Conservation (phyloP, 768 basidiomycete species). For the Kwoniella sp. region DNA sequence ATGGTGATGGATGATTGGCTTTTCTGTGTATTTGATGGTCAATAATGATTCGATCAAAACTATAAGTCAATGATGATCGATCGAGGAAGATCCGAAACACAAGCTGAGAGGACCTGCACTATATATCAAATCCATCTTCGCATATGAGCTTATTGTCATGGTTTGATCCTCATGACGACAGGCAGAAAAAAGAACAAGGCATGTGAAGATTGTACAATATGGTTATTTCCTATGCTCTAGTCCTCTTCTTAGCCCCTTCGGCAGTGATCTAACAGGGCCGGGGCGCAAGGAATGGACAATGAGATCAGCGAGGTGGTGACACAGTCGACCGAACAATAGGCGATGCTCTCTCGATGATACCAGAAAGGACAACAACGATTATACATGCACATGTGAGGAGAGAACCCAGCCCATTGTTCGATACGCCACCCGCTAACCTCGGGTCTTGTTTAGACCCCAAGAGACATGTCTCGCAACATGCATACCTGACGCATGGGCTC, state of each 20-base stretch:
- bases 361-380: neutral
- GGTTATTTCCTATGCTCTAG: neutral
- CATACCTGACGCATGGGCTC: neutral
- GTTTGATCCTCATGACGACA: neutral
- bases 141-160: neutral
- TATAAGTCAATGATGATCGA: neutral
- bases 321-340: neutral
- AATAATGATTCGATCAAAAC: neutral
- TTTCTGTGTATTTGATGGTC: neutral
- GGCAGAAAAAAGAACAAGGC: too few species aligned
- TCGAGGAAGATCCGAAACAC: neutral
- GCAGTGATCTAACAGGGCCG: neutral
- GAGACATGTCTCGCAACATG: neutral
- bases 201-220: neutral
- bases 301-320: neutral
- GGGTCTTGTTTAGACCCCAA: neutral
- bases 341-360: neutral
- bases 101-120: neutral
- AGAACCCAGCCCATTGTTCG: neutral
- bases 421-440: neutral
- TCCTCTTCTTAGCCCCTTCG: neutral
- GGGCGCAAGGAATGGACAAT: neutral
- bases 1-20: neutral
- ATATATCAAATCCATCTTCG: neutral
- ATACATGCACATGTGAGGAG: neutral